These are phyloP conservation scores for Solanum gandarillasii DNA, from an alignment of 257 asterid species.

Conservation along the genomic window DNA sequence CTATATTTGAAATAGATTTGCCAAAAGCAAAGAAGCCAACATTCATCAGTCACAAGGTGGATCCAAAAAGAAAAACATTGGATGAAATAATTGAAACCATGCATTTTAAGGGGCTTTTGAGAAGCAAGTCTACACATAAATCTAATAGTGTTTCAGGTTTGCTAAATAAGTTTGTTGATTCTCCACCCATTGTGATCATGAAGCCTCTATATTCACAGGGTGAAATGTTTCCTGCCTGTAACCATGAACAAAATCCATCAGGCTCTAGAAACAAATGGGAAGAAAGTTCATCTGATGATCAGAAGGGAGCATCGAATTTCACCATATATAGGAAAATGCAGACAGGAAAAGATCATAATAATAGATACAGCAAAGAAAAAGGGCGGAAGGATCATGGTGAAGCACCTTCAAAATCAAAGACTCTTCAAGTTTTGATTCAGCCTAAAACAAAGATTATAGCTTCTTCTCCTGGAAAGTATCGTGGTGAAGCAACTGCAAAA, in stretches of 20 bases:
- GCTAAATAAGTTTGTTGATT: constrained; percentile 11
- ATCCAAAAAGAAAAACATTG: constrained; percentile 19
- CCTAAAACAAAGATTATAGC: neutral
- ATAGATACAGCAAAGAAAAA: neutral
- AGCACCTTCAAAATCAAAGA: neutral
- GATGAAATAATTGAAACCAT: constrained; percentile 40
- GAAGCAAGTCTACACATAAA: constrained; percentile 16
- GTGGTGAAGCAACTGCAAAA: neutral
- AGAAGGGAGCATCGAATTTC: neutral
- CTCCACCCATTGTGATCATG: constrained; percentile 24
- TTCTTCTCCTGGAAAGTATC: neutral
- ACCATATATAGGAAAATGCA: neutral
- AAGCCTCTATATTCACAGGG: neutral
- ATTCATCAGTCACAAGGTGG: constrained; percentile 21
- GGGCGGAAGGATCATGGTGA: neutral
- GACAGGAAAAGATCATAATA: neutral
- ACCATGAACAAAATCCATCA: neutral
- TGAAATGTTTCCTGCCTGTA: neutral
- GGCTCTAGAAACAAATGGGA: neutral
- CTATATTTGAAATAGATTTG: constrained; percentile 39
- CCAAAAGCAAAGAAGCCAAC: constrained; percentile 41
- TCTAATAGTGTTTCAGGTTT: constrained; percentile 10
- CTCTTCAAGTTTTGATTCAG: neutral
- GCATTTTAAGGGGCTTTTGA: constrained; percentile 47
- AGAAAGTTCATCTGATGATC: neutral